phyloP scores from a whole-genome alignment of 2,329 filamentous ascomycete genomes.

The Sarocladium brachiariae region DNA sequence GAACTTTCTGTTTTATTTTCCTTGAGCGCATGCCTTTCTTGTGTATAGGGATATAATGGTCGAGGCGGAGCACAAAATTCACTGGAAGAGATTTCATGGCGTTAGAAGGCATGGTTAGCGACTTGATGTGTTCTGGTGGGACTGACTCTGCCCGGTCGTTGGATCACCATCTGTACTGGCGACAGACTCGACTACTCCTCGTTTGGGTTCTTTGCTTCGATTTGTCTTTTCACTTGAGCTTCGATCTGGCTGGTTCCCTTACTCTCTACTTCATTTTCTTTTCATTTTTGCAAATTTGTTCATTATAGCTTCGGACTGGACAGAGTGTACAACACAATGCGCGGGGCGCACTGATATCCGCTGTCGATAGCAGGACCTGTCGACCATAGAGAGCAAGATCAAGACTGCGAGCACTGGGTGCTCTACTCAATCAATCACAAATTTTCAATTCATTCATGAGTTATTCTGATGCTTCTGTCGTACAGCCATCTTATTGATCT shows the following conservation, averaged over 20 bases:
- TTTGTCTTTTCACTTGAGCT: not conserved
- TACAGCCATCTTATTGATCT: no score
- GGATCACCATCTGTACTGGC: not conserved
- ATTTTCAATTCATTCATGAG: not conserved
- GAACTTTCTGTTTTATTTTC: slow-evolving; percentile 9
- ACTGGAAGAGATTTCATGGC: not conserved
- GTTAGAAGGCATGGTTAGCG: not conserved
- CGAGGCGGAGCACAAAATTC: slow-evolving; percentile 4
- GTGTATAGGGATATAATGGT: not conserved
- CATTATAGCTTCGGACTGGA: not conserved
- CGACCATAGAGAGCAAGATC: slow-evolving; percentile 7
- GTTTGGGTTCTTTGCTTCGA: not conserved
- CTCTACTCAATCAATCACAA: slow-evolving; percentile 1
- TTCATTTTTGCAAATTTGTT: not conserved
- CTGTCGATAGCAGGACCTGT: slow-evolving; percentile 7
- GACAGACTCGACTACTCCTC: not conserved
- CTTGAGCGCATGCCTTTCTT: slow-evolving; percentile 7
- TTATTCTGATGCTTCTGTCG: no score
- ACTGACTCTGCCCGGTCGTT: not conserved
- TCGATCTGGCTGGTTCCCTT: slow-evolving; percentile 4
- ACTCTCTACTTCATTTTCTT: slow-evolving; percentile 4
- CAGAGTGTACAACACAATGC: slow-evolving; percentile 4
- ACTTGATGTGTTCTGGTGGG: not conserved
- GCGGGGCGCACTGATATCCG: slow-evolving; percentile 6
- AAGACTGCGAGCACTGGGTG: slow-evolving; percentile 6